Base-by-base conservation (phyloP, 306 rosid genomes). In the Gastrolobium villosum region DNA sequence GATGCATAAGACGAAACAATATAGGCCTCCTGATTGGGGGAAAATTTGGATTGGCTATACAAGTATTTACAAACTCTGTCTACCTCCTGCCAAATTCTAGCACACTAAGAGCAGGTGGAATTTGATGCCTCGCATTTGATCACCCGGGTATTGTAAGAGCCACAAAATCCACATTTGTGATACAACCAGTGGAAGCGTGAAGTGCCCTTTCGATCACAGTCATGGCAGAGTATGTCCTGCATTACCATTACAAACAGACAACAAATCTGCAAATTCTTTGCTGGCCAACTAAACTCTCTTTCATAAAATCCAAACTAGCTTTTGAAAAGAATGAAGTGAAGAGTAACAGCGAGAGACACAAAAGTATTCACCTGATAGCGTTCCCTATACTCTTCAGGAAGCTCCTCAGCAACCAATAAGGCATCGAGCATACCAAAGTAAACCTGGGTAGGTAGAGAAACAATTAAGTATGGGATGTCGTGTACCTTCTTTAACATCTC, bases 361-460 rank as follows among this genome's bases (percentile, higher is more conserved):
- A 70, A 81, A 37, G 77, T 79, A 53, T 3, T 46, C 88, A 94
- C 99, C 99, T 95, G 99, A 82, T 82, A 75, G 32, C 88, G 92
- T 74, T 91, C 88, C 86, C 82, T 84, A 70, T 88, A 93, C 83
- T 95, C 99, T 81, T 90, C 98, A 44, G 99, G 99, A 67, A 95
- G 98, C 88, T 88, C 97, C 89, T 95, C 98, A 2, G 98, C 88
- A 72, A 94, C 96, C 96, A 95, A 87, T 77, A 95, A 80, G 46
- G 99, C 99, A 71, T 95, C 99, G 74, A 95, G 98, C 99, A 95
- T 95, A 79, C 99, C 99, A 75, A 95, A 95, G 85, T 93, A 95
- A 57, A 88, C 99, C 99, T 95, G 82, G 80, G 81, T 35, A 34
- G 61, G 57, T 35, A 77, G 70, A 71, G 70, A 84, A 74, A 86